Conservation (phyloP, 805 yeast genomes). For the Starmerella apicola region DNA sequence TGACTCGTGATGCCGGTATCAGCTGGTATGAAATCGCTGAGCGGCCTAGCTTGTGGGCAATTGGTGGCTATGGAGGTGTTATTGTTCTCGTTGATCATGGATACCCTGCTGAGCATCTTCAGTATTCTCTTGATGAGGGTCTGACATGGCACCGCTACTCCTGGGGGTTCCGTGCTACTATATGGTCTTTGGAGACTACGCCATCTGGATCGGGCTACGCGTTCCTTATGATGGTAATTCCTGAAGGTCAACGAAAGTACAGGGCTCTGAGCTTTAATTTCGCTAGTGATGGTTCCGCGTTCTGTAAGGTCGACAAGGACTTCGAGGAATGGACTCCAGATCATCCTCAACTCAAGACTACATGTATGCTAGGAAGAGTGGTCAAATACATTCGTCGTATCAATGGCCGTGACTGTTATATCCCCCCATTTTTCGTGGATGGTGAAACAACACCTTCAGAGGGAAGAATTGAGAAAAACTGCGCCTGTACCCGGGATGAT, state of each 20-base stretch:
- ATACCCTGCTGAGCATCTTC: slow-evolving; percentile 44
- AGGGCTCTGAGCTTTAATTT: slow-evolving; percentile 47
- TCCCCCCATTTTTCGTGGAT: slow-evolving; percentile 21
- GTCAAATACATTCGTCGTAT: slow-evolving; percentile 46
- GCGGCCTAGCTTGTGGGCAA: slow-evolving; percentile 84
- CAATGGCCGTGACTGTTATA: slow-evolving; percentile 52
- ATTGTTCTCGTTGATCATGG: slow-evolving; percentile 55
- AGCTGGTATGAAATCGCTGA: slow-evolving; percentile 71
- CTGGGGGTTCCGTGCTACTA: slow-evolving; percentile 30
- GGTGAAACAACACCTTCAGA: slow-evolving; percentile 37
- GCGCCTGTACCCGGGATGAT: slow-evolving; percentile 76
- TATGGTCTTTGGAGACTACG: slow-evolving; percentile 71
- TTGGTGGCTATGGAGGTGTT: slow-evolving; percentile 87
- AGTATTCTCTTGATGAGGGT: slow-evolving; percentile 72
- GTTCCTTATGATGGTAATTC: slow-evolving; percentile 50
- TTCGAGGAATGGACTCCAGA: slow-evolving; percentile 53
- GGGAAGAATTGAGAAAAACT: slow-evolving; percentile 50
- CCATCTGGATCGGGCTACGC: slow-evolving; percentile 83
- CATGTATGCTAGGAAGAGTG: slow-evolving; percentile 62
- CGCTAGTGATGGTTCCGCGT: slow-evolving; percentile 36
- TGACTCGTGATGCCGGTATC: slow-evolving; percentile 83
- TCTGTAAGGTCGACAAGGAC: slow-evolving; percentile 49
- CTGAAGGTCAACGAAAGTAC: slow-evolving; percentile 35
- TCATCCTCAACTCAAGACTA: slow-evolving; percentile 35
- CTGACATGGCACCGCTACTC: slow-evolving; percentile 42